phyloP scores from a whole-genome alignment of 176 grass and related monocot species.

The Poa annua region DNA sequence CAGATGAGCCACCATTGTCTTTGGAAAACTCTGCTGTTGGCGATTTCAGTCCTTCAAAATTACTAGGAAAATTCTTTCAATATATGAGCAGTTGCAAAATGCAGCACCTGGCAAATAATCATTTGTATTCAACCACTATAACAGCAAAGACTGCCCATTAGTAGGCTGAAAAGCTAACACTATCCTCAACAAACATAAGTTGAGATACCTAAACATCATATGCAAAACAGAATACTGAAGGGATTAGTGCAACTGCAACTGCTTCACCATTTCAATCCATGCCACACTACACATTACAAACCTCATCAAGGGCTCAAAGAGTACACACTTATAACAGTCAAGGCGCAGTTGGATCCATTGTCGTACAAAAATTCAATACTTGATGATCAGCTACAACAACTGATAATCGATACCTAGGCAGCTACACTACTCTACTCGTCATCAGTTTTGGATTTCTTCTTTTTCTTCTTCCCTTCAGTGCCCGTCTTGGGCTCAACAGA shows the following conservation, averaged over 20 bases:
- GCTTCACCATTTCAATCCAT: not conserved
- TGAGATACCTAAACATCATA: not conserved
- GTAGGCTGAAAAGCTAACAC: not conserved
- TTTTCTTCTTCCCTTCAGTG: slow-evolving; percentile 57
- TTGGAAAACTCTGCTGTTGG: too few relatives aligned
- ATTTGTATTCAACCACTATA: not conserved
- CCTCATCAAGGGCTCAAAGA: slow-evolving; percentile 11
- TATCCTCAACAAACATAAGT: not conserved
- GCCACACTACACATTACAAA: slow-evolving; percentile 26
- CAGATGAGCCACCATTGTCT: too few relatives aligned
- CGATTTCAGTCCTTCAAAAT: too few relatives aligned
- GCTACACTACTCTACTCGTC: not conserved
- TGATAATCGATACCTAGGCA: not conserved
- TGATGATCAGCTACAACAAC: not conserved
- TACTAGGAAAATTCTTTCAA: too few relatives aligned
- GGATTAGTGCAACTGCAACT: not conserved
- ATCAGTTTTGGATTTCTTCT: slow-evolving; percentile 40
- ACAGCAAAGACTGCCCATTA: not conserved
- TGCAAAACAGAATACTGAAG: not conserved
- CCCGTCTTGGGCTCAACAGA: slow-evolving; percentile 37
- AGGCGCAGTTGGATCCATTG: not conserved
- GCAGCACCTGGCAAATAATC: not conserved
- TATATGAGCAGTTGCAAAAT: too few relatives aligned
- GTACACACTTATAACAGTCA: slow-evolving; percentile 4
- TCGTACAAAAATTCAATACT: not conserved